Base-by-base conservation (phyloP, 2,329 filamentous ascomycete species). In the Ceratocystis alfenasii region DNA sequence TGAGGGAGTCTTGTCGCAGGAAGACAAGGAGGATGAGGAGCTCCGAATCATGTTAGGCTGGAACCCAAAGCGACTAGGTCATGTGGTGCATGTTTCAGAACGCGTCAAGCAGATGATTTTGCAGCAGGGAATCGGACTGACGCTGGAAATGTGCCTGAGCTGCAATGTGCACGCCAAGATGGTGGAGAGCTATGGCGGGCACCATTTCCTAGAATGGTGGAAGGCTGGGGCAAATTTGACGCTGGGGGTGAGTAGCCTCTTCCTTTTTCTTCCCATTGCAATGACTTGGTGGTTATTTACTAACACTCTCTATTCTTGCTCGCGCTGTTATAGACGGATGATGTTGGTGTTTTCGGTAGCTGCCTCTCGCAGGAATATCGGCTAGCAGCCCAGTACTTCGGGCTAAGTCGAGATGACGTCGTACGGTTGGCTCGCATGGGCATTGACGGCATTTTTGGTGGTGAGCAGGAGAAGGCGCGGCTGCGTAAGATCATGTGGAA, bases 291-390 rank as follows among this genome's bases (percentile, higher is more conserved):
- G 45, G 6, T 17, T 15, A 1, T 10, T 17, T 62, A 60, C 61
- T 65, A 20, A 50, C 44, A 20, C 25, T 62, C 25, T 15, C 48
- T 20, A 3, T 53, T 22, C 7, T 25, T 20, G 10, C 10, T 6
- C 6, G 22, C 15, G 17, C 17, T 22, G 8, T 22, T 53, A 3
- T 68, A 91, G 87, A 94, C 89, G 1, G 90, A 94, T 72, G 89
- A 94, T 71, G 87, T 93, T 8, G 90, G 89, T 1, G 84, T 94
- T 25, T 94, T 94, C 71, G 86, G 86, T 62, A 92, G 87, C 71
- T 79, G 83, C 0, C 75, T 92, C 3, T 91, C 88, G 0, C 86
- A 90, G 70, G 90, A 95, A 73, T 93, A 92, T 74, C 76, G 79
- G 6, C 81, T 94, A 1, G 87, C 88, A 2, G 85, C 87, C 1